Base-by-base conservation (phyloP, 2,329 filamentous ascomycete species). In the Sclerotinia spermophila region DNA sequence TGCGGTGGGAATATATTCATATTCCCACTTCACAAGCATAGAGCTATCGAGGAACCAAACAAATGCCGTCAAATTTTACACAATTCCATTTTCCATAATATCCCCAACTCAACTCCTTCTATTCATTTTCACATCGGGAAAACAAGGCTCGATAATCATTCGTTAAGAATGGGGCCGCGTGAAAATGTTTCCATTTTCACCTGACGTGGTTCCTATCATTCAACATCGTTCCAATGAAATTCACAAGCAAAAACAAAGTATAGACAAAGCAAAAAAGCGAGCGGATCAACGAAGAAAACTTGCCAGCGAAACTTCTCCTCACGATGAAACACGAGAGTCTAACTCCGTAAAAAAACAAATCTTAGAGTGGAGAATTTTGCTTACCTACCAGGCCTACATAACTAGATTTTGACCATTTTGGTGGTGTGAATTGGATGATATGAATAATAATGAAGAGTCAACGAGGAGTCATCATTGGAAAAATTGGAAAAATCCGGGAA, bases 141-240 rank as follows among this genome's bases (percentile, higher is more conserved):
- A 51, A 38, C 45, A 4, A 53, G 38, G 35, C 30, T n/a, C 10
- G 6, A 3, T 33, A 64, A 30, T 64, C 13, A 69, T 65, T 69
- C 58, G 67, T 55, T 27, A 40, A 44, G 10, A 53, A 53, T 51
- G 62, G 62, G 62, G 62, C 53, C 58, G 38, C 48, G 53, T 65
- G 15, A 13, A 24, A 33, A 55, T 42, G 44, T 53, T 64, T 8
- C 42, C 58, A 42, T 42, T 53, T 69, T 69, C 67, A 69, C 67
- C 67, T 69, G 67, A 69, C 67, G 67, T 69, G 67, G 67, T 69
- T 69, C 67, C 67, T 69, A 60, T 68, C 55, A 42, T 21, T 21
- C 5, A 48, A 13, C 30, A 38, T 33, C 4, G 33, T 21, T 38
- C 27, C 60, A 35, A 38, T 53, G 48, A 53, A 30, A 53, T 53